Evolutionary conservation across 805 yeast genomes (phyloP).

Genomic region (Wickerhamomyces chambardii): DNA sequence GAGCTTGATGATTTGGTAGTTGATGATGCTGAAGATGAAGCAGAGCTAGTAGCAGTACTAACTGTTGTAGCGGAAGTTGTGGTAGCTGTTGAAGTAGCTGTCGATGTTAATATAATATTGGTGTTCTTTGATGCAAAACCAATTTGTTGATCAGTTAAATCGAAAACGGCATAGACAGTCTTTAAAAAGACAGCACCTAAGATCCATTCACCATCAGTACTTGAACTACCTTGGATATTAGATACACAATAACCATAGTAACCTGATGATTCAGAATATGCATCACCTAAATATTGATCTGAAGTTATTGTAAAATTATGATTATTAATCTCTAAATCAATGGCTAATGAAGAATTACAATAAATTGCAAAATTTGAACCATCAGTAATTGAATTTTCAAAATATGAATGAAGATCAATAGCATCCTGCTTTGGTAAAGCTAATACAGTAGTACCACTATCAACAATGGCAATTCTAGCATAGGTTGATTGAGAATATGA

Average conservation of each 20-base stretch:
- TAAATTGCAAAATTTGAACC: conserved; percentile 54
- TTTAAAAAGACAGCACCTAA: conserved; percentile 56
- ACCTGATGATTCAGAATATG: conserved; percentile 25
- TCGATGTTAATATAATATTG: conserved; percentile 18
- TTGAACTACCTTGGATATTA: conserved; percentile 49
- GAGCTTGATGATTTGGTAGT: not conserved
- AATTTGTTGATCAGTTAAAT: conserved; percentile 35
- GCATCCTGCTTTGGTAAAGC: conserved; percentile 51
- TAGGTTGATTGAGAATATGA: conserved; percentile 7
- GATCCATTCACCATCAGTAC: conserved; percentile 40
- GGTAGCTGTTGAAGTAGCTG: conserved; percentile 4
- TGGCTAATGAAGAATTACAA: conserved; percentile 36
- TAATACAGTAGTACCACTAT: conserved; percentile 60
- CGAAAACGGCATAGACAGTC: conserved; percentile 48
- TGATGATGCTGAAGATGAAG: conserved; percentile 2
- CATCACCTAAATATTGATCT: conserved; percentile 37
- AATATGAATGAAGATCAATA: conserved; percentile 39
- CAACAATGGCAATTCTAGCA: conserved; percentile 40
- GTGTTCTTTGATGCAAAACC: conserved; percentile 43
- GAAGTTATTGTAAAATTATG: conserved; percentile 36
- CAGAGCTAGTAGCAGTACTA: not conserved
- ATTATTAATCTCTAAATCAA: conserved; percentile 34
- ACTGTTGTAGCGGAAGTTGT: not conserved
- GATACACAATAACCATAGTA: conserved; percentile 51
- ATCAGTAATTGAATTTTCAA: conserved; percentile 41